Evolutionary conservation across 2,329 filamentous ascomycete genomes (phyloP), one percentile per base, ranked within the genome.

Genomic region (Nemania sp.): DNA sequence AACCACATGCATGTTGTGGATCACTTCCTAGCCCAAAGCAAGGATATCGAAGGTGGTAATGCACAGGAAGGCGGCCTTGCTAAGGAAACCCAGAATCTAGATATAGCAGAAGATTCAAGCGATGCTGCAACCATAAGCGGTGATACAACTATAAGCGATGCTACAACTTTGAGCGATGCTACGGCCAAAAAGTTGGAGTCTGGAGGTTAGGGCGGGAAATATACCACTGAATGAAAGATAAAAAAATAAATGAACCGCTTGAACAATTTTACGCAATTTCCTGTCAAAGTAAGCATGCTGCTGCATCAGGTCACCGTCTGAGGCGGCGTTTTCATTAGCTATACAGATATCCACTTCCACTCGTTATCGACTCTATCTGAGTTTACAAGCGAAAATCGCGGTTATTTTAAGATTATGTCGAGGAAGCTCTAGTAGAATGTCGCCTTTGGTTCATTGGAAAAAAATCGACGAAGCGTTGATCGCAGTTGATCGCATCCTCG

Each of bases 1-100:
- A 88, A 90, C 73, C 90, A 92, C 83, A 83, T 84, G 60, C 85
- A 89, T 6, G 88, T 92, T 10, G 88, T 89, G 3, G 85, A 90
- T 65, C 89, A 86, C 77, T 89, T 89, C 74, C 71, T 89, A 52
- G 78, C 81, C n/a, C 80, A 84, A 67, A 82, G 83, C 22, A 81
- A 80, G 54, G 80, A 80, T 55, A 71, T 88, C 11, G 86, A 88
- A 75, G 80, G 79, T 4, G 79, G 81, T 64, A 86, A 87, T 59
- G 80, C 80, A 45, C 80, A 80, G 56, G 80, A 80, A 20, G 76
- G 76, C 1, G 85, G 83, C 0, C 69, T 88, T 57, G 81, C 75
- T 22, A 75, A 67, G 1, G 79, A 75, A 0, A 79, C 82, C 0
- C 79, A 77, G 38, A 79, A 74, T 62, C 61, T 77, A 15, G 67